Conservation (phyloP, 257 asterid genomes). For the Solanum piurae region DNA sequence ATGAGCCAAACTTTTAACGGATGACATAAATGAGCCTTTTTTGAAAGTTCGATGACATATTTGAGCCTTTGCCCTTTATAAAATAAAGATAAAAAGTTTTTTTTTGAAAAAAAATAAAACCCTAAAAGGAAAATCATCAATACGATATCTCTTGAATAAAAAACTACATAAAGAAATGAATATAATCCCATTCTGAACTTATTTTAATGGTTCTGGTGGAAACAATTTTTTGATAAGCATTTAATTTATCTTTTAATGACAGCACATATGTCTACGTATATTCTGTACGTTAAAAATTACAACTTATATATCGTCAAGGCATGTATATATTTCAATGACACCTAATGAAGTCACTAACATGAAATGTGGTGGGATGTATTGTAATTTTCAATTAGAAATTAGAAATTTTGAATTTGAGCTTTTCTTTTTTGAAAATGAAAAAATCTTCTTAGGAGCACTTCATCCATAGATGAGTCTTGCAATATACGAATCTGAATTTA, state of each 20-base stretch:
- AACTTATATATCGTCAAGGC: not conserved
- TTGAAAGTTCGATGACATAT: too few species aligned
- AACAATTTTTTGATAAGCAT: not conserved
- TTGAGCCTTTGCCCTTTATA: too few species aligned
- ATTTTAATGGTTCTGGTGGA: not conserved
- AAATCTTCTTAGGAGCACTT: not conserved
- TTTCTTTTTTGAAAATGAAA: too few species aligned
- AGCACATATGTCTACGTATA: not conserved
- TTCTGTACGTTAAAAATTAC: not conserved
- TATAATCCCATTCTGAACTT: not conserved
- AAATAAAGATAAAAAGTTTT: not conserved
- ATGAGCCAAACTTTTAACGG: too few species aligned
- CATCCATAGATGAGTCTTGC: fast-evolving
- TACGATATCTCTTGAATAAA: not conserved
- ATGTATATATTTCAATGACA: not conserved
- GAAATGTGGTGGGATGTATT: not conserved
- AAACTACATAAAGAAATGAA: not conserved
- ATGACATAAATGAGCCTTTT: too few species aligned
- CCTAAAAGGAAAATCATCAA: not conserved
- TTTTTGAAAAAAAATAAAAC: not conserved
- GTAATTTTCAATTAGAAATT: not conserved
- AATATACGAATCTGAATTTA: not conserved
- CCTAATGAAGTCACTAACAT: not conserved
- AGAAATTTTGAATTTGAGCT: fast-evolving
- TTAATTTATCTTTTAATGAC: not conserved